Base-by-base conservation (phyloP, 352 stramenopile species). In the Globisporangium solare region DNA sequence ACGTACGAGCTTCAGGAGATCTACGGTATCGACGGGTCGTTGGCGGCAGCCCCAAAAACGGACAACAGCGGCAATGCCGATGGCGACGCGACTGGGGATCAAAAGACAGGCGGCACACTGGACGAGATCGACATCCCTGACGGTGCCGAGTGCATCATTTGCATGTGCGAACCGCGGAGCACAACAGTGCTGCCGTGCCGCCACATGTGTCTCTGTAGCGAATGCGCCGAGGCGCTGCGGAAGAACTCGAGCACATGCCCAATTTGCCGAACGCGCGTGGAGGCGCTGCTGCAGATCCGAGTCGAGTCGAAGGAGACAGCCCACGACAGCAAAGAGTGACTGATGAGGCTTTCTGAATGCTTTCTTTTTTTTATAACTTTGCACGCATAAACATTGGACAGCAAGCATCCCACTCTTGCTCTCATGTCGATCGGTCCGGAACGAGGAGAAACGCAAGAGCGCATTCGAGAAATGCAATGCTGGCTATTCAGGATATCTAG, bases 1-100 rank as follows among this genome's bases (percentile, higher is more conserved):
- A 91, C 83, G 7, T 94, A 94, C 66, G 83, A 94, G 60, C 67
- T 94, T 20, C 85, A 93, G 66, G 85, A 94, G 65, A 92, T 94
- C 53, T 94, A 94, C 56, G 85, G 85, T 32, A 92, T 94, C 48
- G 81, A 93, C 53, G 85, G 80, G 15, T 74, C 76, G 6, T 66
- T 91, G 0, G 69, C 80, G 15, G 76, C 79, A 35, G 75, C 73
- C 0, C 69, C 76, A 22, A 73, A 70, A 24, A 60, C 66, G 17
- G 63, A 75, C 22, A 54, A 64, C 2, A 60, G 37, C 21, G 31
- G 56, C 17, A 24, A 63, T 35, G 37, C 37, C 12, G 64, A 65
- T 11, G 51, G 22, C 18, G 27, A 39, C 6, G 46, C 51, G 3
- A 32, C 22, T 1, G 35, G 37, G 11, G 48, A 51, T 1, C 62